Evolutionary conservation across 2,329 filamentous ascomycete genomes (phyloP), one percentile per base, ranked within the genome.

Genomic region (Chrysoporthe puriensis): DNA sequence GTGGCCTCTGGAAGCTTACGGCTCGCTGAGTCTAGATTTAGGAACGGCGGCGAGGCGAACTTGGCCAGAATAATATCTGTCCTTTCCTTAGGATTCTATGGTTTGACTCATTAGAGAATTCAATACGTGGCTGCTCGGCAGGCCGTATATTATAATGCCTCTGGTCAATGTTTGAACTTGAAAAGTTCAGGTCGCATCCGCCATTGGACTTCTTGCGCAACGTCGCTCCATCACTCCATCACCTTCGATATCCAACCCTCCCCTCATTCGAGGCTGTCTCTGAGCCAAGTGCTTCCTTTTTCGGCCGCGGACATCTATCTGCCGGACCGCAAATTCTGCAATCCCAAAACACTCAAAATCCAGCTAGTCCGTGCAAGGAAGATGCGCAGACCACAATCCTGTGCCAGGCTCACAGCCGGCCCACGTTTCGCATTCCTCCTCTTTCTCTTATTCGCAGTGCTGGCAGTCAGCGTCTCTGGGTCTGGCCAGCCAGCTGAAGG

Each of bases 31-130:
- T 18, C 36, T 21, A 59, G n/a, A 36, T 18, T 58, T 14, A 13
- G 11, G 56, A 42, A 36, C 16, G 18, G 36, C 36, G 40, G 56
- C 40, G 56, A 66, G 59, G 50, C 62, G 21, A 64, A 21, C 18
- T 43, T 18, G 32, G 46, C 44, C 13, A 46, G 43, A 46, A 48
- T 46, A 32, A 62, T 62, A 73, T 71, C 72, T 76, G 74, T 73
- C 74, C 74, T 76, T 76, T 76, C 71, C 71, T 54, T 70, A n/a
- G 21, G 34, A n/a, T 73, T 75, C 72, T 61, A 62, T 69, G 50
- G 50, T 50, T 67, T 73, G 72, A 73, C 67, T 73, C 71, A 73
- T 68, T 69, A 42, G 46, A 43, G 18, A 40, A 59, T 36, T 21
- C 18, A 63, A 70, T 60, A 71, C 64, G 54, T 66, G 66, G 64